These are phyloP conservation scores for Phytophthora cryptogea DNA, from an alignment of 352 stramenopile species.

Conservation along the genomic window DNA sequence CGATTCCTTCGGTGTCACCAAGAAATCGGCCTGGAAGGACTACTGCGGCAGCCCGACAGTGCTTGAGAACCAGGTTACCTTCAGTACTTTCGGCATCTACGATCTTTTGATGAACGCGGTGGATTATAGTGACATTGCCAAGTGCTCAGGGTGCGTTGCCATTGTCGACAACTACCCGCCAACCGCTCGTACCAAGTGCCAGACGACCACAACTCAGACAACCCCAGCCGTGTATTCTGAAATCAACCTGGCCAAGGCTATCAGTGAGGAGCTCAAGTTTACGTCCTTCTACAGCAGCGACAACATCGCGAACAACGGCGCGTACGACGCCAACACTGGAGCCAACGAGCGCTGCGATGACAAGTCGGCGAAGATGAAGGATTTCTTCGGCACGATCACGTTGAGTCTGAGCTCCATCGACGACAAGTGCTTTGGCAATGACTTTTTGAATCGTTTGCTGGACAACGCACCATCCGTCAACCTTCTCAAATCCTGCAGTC, in stretches of 20 bases:
- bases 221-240: slow-evolving; percentile 3
- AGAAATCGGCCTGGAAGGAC: slow-evolving; percentile 17
- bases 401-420: slow-evolving; percentile 5
- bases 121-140: slow-evolving; percentile 20
- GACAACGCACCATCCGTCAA: neutral
- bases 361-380: slow-evolving; percentile 8
- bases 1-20: neutral
- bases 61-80: slow-evolving; percentile 24
- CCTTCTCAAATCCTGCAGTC: neutral
- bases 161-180: slow-evolving; percentile 30
- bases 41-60: slow-evolving; percentile 7
- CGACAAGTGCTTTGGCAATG: slow-evolving; percentile 11
- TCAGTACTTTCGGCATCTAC: slow-evolving; percentile 34
- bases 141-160: slow-evolving; percentile 17
- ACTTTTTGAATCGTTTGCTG: slow-evolving; percentile 15
- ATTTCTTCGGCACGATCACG: slow-evolving; percentile 13
- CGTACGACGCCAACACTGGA: slow-evolving; percentile 8
- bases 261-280: slow-evolving; percentile 17
- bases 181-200: slow-evolving; percentile 10
- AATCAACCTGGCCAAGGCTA: slow-evolving; percentile 8
- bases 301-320: slow-evolving; percentile 27
- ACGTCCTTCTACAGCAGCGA: slow-evolving; percentile 13
- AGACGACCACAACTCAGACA: neutral
- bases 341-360: slow-evolving; percentile 17
- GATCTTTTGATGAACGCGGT: slow-evolving; percentile 29